Evolutionary conservation across 306 rosid genomes (phyloP).

Genomic region (Styphnolobium japonicum): DNA sequence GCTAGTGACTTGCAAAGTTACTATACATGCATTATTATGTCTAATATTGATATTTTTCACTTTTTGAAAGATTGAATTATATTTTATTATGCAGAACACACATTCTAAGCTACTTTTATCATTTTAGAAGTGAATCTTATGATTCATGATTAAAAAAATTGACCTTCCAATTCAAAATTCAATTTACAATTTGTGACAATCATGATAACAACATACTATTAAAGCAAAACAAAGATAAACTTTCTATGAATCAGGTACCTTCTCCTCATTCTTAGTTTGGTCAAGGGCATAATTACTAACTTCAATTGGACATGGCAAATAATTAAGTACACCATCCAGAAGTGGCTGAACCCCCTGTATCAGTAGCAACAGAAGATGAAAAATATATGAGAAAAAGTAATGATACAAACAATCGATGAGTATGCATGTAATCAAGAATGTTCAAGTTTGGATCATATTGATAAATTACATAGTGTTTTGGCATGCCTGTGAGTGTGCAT

Average conservation of each 20-base stretch:
- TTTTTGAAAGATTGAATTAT: neutral
- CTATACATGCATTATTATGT: slow-evolving; percentile 1
- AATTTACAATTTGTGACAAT: neutral
- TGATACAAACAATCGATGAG: neutral
- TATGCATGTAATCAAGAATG: slow-evolving; percentile 2
- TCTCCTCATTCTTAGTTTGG: slow-evolving; percentile 84
- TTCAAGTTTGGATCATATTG: slow-evolving; percentile 1
- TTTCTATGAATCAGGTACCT: slow-evolving; percentile 48
- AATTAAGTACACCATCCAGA: slow-evolving; percentile 79
- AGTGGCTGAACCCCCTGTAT: slow-evolving; percentile 96
- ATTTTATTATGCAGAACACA: neutral
- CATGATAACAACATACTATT: slow-evolving; percentile 4
- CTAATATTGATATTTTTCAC: neutral
- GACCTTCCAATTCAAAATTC: slow-evolving; percentile 1
- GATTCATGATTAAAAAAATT: neutral
- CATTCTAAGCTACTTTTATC: slow-evolving; percentile 5
- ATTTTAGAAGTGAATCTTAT: slow-evolving; percentile 5
- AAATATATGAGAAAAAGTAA: slow-evolving; percentile 10
- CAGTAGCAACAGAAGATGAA: slow-evolving; percentile 36
- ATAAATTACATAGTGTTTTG: neutral
- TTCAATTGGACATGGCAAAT: slow-evolving; percentile 95
- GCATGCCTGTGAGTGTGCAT: neutral
- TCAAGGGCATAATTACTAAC: slow-evolving; percentile 87
- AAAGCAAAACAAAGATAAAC: slow-evolving; percentile 13
- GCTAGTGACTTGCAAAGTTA: neutral